Base-by-base conservation (phyloP, 805 yeast genomes). In the Saccharomycopsis synnaedendra region DNA sequence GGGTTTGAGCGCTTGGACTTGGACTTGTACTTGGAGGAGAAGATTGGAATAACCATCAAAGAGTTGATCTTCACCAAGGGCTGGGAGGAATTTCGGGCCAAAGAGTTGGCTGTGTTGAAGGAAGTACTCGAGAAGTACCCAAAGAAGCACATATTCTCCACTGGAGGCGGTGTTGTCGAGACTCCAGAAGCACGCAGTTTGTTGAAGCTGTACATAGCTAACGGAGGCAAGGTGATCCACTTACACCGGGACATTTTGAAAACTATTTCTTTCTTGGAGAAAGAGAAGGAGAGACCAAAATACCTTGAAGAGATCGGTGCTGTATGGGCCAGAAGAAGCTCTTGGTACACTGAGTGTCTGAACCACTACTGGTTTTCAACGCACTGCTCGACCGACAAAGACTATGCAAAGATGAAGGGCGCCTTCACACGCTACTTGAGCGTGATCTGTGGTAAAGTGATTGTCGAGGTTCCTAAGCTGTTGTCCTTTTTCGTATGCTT, bases 151-250 rank as follows among this genome's bases (percentile, higher is more conserved):
- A 84, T 90, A 28, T 73, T 90, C 47, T 85, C 97, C 0, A 85
- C 96, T 44, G 99, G 99, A 34, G 99, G 99, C 41, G 99, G 99
- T 6, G 71, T 93, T 51, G 95, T 93, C 31, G 97, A 90, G 64
- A 74, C 74, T 38, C 71, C 71, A 5, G 73, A 63, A n/a, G 78
- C 94, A 4, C 75, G 97, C 57, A 70, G 70, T 7, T 55, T 76
- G 5, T 69, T 93, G 61, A 72, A 79, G 56, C 60, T 69, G 5
- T 84, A 78, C 61, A 30, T 31, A 8, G 64, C 65, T 5, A 57
- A 66, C 28, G 85, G 84, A 30, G 95, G 96, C 38, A 73, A 85
- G 54, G 97, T 93, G 8, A 69, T 93, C 47, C 97, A 93, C 58
- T 71, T 93, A 50, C 97, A 90, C 63, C 81, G 99, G 55, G 85